Conservation (phyloP, 2,329 filamentous ascomycete species). For the Biscogniauxia mediterranea region DNA sequence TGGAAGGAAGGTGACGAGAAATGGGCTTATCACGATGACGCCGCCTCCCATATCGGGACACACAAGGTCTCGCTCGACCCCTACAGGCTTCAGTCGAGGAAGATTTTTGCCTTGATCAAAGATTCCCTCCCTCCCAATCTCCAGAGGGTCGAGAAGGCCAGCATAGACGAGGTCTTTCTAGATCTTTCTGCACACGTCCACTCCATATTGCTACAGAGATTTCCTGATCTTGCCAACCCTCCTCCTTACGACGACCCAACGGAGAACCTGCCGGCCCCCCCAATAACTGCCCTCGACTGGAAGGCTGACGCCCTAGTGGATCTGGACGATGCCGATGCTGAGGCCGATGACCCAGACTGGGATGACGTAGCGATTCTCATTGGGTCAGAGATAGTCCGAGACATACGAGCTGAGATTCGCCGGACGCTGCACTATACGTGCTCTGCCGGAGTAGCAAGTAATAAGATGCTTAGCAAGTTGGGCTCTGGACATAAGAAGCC, state of each 20-base stretch:
- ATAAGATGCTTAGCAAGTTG: constrained; percentile 94
- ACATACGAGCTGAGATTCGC: constrained; percentile 67
- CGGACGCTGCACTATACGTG: constrained; percentile 81
- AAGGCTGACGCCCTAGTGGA: constrained; percentile 78
- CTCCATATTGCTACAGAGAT: constrained; percentile 69
- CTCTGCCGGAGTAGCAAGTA: constrained; percentile 82
- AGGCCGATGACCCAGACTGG: constrained; percentile 87
- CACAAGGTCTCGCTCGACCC: constrained; percentile 95
- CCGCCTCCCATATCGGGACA: constrained; percentile 73
- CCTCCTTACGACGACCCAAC: constrained; percentile 72
- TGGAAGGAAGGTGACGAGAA: constrained; percentile 89
- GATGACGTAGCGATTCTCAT: constrained; percentile 87
- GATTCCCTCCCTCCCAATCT: constrained; percentile 62
- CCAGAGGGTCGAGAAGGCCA: constrained; percentile 85
- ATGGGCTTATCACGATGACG: constrained; percentile 88
- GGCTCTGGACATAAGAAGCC: constrained; percentile 92
- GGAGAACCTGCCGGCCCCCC: constrained; percentile 69
- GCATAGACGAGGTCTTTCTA: constrained; percentile 93
- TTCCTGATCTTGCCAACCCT: constrained; percentile 66
- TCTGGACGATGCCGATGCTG: constrained; percentile 68
- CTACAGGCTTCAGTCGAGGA: constrained; percentile 80
- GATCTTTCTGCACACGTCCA: constrained; percentile 87
- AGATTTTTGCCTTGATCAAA: constrained; percentile 77
- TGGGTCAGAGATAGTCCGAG: constrained; percentile 83
- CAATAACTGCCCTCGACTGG: constrained; percentile 74